Percentiles rank a stretch among this genome's conserved stretches.
Conservation (phyloP, 441 rosid species). For the Monsonia emarginata region DNA sequence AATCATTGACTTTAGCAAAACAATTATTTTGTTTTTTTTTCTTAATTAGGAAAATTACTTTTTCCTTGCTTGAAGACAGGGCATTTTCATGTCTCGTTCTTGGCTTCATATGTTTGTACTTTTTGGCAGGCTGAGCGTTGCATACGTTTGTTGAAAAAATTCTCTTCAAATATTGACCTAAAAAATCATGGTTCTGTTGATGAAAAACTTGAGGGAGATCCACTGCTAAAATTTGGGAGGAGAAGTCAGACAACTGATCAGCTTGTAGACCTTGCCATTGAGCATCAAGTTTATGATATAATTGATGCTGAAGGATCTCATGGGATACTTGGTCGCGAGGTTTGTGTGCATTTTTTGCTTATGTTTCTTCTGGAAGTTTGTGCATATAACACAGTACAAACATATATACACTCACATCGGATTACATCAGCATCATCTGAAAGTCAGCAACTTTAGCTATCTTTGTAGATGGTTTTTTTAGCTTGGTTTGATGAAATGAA, state of each 20-base stretch:
- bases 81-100: constrained; percentile 7
- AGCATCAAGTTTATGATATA: constrained; percentile 81
- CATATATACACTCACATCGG: neutral
- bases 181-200: constrained; percentile 26
- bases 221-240: constrained; percentile 58
- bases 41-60: neutral
- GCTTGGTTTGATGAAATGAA: neutral
- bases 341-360: constrained; percentile 22
- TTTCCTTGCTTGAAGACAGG: constrained; percentile 5
- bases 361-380: constrained; percentile 2
- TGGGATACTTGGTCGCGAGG: constrained; percentile 71
- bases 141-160: constrained; percentile 48
- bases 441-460: neutral
- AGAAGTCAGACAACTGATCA: constrained; percentile 50
- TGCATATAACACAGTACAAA: neutral
- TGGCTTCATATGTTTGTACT: constrained; percentile 16
- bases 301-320: constrained; percentile 70
- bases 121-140: constrained; percentile 65
- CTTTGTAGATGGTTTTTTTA: neutral
- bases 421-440: neutral
- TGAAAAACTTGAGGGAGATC: constrained; percentile 31
- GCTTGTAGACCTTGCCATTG: constrained; percentile 72
- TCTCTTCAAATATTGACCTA: constrained; percentile 37
- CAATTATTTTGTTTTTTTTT: neutral
- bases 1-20: neutral